Evolutionary conservation across 345 rosid species (phyloP), one percentile per base, ranked within the genome.

Genomic region (Anastatica hierochuntica): DNA sequence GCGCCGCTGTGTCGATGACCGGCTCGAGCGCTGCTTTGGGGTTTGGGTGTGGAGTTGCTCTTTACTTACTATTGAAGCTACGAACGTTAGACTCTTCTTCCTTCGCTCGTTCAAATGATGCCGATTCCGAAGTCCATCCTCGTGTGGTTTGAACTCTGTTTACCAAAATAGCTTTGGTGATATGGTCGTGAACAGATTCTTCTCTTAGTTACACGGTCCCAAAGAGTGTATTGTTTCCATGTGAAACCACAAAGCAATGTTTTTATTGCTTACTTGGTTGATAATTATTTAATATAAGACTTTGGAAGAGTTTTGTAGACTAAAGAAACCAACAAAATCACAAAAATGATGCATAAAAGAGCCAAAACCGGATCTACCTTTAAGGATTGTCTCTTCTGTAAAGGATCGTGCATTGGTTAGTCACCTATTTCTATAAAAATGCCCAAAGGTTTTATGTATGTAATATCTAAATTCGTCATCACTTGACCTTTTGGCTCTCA

Each of bases 1-100:
- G 97, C 56, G 95, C 95, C 5, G 85, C 89, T 1, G 84, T 85
- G 46, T 89, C 97, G 0, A 59, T 89, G 74, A 89, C 94, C 0
- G 97, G 95, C 42, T 85, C 95, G 0, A 89, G 97, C 55, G 90
- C 97, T 2, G 97, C 95, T 0, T 62, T 89, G 58, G 97, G 97
- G 1, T 89, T 85, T 49, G 94, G 76, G 8, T 77, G 79, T 49
- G 95, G 95, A 66, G 74, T 85, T 63, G 21, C 70, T 71, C 81
- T 89, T 45, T 72, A 71, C 75, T 38, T 85, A 74, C 61, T 85
- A 54, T 74, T 89, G 35, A 89, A 89, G 72, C 56, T 83, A 53
- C 76, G 95, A 56, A 70, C 68, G 2, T 46, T 74, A 59, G 90
- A 84, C 33, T 72, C 23, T 46, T 60, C 69, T 36, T 26, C 55